These are phyloP conservation scores for Cordyceps fumosorosea DNA, from an alignment of 2,329 filamentous ascomycete genomes.

Conservation along the genomic window DNA sequence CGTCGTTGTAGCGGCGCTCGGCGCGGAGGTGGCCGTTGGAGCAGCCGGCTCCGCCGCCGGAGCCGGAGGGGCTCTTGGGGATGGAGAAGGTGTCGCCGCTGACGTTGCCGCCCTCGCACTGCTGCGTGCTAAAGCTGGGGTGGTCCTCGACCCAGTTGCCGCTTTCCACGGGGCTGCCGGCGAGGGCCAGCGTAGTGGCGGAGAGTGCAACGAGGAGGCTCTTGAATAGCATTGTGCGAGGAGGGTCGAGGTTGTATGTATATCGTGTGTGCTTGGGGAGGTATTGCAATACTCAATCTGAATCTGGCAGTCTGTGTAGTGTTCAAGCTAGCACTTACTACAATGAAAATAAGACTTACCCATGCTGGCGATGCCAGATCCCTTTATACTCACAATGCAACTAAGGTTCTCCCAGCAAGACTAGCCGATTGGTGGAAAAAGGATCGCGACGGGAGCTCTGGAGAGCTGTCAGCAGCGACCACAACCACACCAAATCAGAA, in stretches of 20 bases:
- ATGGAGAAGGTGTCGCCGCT: constrained; percentile 8
- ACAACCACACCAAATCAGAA: not conserved
- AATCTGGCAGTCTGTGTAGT: not conserved
- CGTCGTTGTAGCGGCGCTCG: constrained; percentile 11
- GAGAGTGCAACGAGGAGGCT: not conserved
- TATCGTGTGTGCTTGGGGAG: too few species aligned
- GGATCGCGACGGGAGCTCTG: not conserved
- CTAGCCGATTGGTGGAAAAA: constrained; percentile 8
- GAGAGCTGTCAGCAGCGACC: not conserved
- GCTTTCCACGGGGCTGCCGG: constrained; percentile 3
- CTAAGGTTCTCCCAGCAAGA: too few species aligned
- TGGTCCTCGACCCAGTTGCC: constrained; percentile 8
- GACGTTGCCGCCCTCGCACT: constrained; percentile 5
- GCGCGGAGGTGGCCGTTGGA: constrained; percentile 12
- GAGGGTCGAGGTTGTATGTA: not conserved
- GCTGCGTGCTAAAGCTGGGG: constrained; percentile 3
- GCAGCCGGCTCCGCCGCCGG: constrained; percentile 1
- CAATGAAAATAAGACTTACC: not conserved
- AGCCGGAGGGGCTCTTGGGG: not conserved
- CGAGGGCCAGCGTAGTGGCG: not conserved
- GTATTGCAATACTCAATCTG: too few species aligned
- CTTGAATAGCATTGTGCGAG: not conserved
- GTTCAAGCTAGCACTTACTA: not conserved
- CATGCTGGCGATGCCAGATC: not conserved
- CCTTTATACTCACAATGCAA: not conserved